Evolutionary conservation across 106 monocot genomes (phyloP), one percentile per base, ranked within the genome.

Genomic region (Dendrobium officinale): DNA sequence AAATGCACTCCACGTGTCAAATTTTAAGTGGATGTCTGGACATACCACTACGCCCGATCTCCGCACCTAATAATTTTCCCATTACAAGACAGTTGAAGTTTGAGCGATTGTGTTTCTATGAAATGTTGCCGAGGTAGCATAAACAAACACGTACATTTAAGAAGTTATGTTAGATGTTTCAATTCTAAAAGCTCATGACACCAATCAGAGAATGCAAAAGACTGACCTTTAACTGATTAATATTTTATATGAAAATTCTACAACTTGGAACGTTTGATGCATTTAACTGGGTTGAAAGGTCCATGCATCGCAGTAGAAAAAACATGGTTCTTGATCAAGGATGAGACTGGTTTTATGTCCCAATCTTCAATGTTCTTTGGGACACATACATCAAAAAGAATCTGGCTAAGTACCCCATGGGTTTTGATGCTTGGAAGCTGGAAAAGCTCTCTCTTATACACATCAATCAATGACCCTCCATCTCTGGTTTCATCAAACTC

Each of bases 291-390:
- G 81, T 85, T 81, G 42, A 83, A 85, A 75, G 59, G 80, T 48
- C 8, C 45, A 73, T 67, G 9, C 13, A 72, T 55, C 29, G 42
- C 31, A 66, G 79, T 49, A 7, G 73, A 2, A 37, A 81, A 58
- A 18, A 6, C 33, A 37, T 79, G 80, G 48, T 33, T 80, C 58
- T 49, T 56, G 72, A 61, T 74, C 8, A 78, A 79, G 27, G 84
- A 58, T 45, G 49, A 77, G 41, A 15, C 51, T 8, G 78, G 83
- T 45, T 82, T 86, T 40, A 87, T 79, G 79, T 90, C 90, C 90
- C 90, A 93, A 20, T 81, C 95, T 86, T 95, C 95, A 6, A 95
- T 68, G 45, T 91, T 93, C 82, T 86, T 91, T 15, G 93, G 93
- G n/a, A 89, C 87, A 82, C 91, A 91, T 4, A 85, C 85, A 75